A percentile compares a stretch with the other conserved stretches of the same genome.
These are phyloP conservation scores for Stachybotrys chlorohalonatus DNA, from an alignment of 2,329 filamentous ascomycete species.

Conservation along the genomic window DNA sequence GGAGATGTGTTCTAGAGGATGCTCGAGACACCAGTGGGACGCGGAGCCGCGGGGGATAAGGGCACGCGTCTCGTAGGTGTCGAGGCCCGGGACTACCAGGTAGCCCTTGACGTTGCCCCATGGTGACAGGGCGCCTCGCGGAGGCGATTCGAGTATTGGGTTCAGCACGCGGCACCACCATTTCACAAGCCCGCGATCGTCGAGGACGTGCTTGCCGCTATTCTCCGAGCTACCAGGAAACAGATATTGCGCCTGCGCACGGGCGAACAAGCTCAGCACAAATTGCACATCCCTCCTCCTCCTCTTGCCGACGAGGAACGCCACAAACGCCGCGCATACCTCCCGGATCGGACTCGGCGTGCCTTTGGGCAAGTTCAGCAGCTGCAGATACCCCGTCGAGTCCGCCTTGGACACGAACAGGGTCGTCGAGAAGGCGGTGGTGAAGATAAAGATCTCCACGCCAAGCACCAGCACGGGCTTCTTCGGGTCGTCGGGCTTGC, in stretches of 20 bases:
- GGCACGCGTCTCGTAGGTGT: slow-evolving; percentile 67
- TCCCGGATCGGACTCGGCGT: slow-evolving; percentile 64
- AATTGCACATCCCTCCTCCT: slow-evolving; percentile 57
- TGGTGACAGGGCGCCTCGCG: slow-evolving; percentile 14
- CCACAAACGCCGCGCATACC: slow-evolving; percentile 66
- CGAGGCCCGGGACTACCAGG: slow-evolving; percentile 78
- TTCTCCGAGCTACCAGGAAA: slow-evolving; percentile 90
- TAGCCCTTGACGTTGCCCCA: slow-evolving; percentile 60
- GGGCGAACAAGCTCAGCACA: slow-evolving; percentile 82
- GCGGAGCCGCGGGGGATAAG: slow-evolving; percentile 57
- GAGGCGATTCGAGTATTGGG: slow-evolving; percentile 52
- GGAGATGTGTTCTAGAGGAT: slow-evolving; percentile 58
- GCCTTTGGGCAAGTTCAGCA: slow-evolving; percentile 53
- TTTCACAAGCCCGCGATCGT: slow-evolving; percentile 80
- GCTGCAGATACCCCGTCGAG: slow-evolving; percentile 77
- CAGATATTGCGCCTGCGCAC: slow-evolving; percentile 86
- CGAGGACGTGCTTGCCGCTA: slow-evolving; percentile 76
- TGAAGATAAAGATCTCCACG: slow-evolving; percentile 82
- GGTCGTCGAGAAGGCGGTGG: slow-evolving; percentile 69
- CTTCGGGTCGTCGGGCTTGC: slow-evolving; percentile 13
- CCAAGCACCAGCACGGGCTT: slow-evolving; percentile 65
- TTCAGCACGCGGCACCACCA: slow-evolving; percentile 95
- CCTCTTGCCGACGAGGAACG: slow-evolving; percentile 61
- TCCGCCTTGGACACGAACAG: slow-evolving; percentile 96
- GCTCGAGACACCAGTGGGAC: slow-evolving; percentile 58